phyloP scores from a whole-genome alignment of 108 stramenopile genomes.

The Phaeodactylum tricornutum region DNA sequence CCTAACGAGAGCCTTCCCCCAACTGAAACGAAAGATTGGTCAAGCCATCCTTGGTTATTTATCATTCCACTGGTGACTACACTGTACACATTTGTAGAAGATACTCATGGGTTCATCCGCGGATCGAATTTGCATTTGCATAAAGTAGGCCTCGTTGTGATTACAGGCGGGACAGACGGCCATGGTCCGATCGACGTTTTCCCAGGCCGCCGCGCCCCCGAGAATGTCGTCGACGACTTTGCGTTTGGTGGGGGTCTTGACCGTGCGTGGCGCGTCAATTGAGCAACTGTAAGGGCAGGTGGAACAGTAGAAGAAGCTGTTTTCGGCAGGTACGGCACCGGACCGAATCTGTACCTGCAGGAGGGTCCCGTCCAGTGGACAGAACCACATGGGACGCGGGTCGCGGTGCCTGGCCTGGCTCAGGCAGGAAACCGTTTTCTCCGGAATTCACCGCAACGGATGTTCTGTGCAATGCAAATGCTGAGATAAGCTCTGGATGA shows the following conservation, averaged over 20 bases:
- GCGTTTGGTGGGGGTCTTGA: slow-evolving; percentile 45
- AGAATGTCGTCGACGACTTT: slow-evolving; percentile 96
- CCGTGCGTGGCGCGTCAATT: slow-evolving; percentile 39
- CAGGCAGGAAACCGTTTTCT: too few relatives aligned
- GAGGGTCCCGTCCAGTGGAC: slow-evolving; percentile 77
- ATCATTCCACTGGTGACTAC: slow-evolving; percentile 85
- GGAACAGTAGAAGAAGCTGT: slow-evolving; percentile 51
- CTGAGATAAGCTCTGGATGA: too few relatives aligned
- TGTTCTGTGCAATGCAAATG: too few relatives aligned
- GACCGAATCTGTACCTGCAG: slow-evolving; percentile 40
- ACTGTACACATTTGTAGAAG: slow-evolving; percentile 94
- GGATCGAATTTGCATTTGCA: slow-evolving; percentile 96
- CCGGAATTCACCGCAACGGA: too few relatives aligned
- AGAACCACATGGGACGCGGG: slow-evolving; percentile 96
- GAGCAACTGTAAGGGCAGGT: slow-evolving; percentile 77
- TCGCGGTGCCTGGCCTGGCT: too few relatives aligned
- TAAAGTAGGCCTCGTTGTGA: slow-evolving; percentile 92
- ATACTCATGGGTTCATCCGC: slow-evolving; percentile 96
- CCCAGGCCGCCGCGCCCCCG: slow-evolving; percentile 95
- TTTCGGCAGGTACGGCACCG: not conserved
- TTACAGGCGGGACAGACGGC: slow-evolving; percentile 83
- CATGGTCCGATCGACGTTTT: slow-evolving; percentile 93
- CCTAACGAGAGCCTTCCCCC: too few relatives aligned
- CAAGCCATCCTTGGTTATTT: too few relatives aligned
- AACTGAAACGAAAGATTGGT: too few relatives aligned